These are phyloP conservation scores for Kazachstania viticola DNA, from an alignment of 805 yeast species.

Conservation along the genomic window DNA sequence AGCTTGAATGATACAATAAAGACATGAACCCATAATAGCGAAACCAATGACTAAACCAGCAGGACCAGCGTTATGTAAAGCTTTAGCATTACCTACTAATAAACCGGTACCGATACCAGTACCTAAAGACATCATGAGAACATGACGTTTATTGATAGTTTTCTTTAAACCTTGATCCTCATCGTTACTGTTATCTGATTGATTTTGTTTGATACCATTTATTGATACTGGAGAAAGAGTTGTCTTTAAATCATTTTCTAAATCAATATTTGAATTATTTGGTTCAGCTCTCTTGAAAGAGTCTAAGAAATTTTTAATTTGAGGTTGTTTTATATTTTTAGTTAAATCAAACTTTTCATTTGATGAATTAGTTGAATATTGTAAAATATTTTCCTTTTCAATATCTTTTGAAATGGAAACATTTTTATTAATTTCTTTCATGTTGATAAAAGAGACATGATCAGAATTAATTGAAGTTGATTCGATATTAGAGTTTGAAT, in stretches of 20 bases:
- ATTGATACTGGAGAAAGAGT: slow-evolving; percentile 3
- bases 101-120: slow-evolving; percentile 71
- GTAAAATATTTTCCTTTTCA: slow-evolving; percentile 11
- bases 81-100: slow-evolving; percentile 55
- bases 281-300: slow-evolving; percentile 31
- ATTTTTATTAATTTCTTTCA: slow-evolving; percentile 8
- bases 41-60: slow-evolving; percentile 49
- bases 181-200: background rate
- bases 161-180: slow-evolving; percentile 21
- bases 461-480: slow-evolving; percentile 1
- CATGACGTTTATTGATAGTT: slow-evolving; percentile 37
- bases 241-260: slow-evolving; percentile 1
- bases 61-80: slow-evolving; percentile 53
- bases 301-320: slow-evolving; percentile 28
- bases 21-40: slow-evolving; percentile 47
- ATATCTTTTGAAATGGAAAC: slow-evolving; percentile 1
- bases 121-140: slow-evolving; percentile 65
- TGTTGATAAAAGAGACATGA: slow-evolving; percentile 6
- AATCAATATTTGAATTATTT: background rate
- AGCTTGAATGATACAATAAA: slow-evolving; percentile 47
- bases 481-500: too few species aligned
- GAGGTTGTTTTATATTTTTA: slow-evolving; percentile 1
- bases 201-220: slow-evolving; percentile 1
- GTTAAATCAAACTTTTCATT: too few species aligned
- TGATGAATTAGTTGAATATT: slow-evolving; percentile 12